A percentile compares a stretch with the other conserved stretches of the same genome.
Conservation (phyloP, 2,329 filamentous ascomycete species). For the Trichoderma endophyticum region DNA sequence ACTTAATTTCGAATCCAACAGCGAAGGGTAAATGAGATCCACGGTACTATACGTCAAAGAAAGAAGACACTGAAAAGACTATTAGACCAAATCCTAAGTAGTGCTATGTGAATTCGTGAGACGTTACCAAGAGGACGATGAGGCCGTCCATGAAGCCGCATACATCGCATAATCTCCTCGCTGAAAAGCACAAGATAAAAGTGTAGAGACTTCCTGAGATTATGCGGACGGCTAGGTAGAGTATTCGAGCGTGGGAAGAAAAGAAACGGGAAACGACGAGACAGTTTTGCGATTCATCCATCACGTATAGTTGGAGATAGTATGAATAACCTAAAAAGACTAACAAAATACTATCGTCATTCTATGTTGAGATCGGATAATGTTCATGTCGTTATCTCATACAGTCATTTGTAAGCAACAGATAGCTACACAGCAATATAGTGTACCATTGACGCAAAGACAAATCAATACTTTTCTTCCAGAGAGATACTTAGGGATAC, state of each 20-base stretch:
- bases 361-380: not conserved
- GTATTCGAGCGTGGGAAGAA: not conserved
- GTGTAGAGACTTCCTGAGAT: not conserved
- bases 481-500: no score
- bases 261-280: not conserved
- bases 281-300: not conserved
- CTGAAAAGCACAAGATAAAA: not conserved
- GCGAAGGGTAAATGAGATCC: not conserved
- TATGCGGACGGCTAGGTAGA: not conserved
- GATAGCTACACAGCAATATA: no score
- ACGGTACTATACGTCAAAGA: not conserved
- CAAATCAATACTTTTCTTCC: not conserved
- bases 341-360: not conserved
- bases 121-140: not conserved
- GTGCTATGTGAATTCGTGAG: no score
- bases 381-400: not conserved
- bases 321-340: not conserved
- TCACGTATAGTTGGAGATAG: not conserved
- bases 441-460: not conserved
- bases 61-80: not conserved
- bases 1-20: not conserved
- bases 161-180: not conserved
- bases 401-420: not conserved
- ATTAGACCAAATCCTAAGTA: not conserved
- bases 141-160: not conserved